Base-by-base conservation (phyloP, 2,329 filamentous ascomycete species). In the Cladosporium sp. region DNA sequence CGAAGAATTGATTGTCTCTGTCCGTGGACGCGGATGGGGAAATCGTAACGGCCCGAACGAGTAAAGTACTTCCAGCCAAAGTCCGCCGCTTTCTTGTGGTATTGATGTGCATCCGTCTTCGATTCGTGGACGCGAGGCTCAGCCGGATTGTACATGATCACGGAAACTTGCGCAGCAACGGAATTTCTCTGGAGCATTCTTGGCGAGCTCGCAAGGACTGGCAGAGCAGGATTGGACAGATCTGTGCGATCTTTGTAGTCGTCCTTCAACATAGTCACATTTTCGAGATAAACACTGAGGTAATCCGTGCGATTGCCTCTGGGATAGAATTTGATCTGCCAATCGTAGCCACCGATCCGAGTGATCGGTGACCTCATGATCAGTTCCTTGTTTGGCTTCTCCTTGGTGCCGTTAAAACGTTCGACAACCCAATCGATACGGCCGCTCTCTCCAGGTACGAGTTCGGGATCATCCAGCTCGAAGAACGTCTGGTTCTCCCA, bases 281-380 rank as follows among this genome's bases (percentile, higher is more conserved):
- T 85, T 67, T 86, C 84, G 37, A 87, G 72, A 64, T 86, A 87
- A 22, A 85, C 76, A 63, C 83, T 85, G 55, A 86, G 68, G 34
- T 82, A 82, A 39, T 80, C 78, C 2, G 81, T 79, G 63, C 82
- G 80, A 65, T 86, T 85, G 19, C 84, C 84, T 45, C 79, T 78
- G 2, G 84, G 84, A 64, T 84, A 86, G 67, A 86, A 83, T 69
- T 87, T 87, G 74, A 87, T 82, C 58, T 81, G 83, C 84, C 84
- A 87, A 67, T 85, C 84, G 61, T 82, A 80, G 19, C 82, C 84
- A 19, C 82, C 84, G 59, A 87, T 75, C 25, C 72, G 78, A 11
- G 83, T 80, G 5, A 78, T 68, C 0, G 78, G 81, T 5, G 84
- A 87, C 30, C 79, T 80, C 79, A 86, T 84, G 62, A 86, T 74